phyloP scores from a whole-genome alignment of 352 stramenopile genomes.

The Globisporangium iwayamae region DNA sequence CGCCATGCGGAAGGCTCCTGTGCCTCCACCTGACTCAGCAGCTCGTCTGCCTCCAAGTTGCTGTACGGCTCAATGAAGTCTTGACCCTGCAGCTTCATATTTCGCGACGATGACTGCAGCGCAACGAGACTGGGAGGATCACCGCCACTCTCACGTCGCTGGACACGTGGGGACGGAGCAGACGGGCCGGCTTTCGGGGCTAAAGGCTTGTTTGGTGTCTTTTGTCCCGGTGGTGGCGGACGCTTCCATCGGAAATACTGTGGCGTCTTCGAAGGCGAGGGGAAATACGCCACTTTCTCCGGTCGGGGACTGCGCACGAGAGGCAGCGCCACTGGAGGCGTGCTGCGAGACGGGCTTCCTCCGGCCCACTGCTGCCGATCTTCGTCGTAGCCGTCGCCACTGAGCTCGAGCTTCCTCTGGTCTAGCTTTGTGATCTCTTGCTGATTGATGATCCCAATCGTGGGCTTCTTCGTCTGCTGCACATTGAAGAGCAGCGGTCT shows the following conservation, averaged over 20 bases:
- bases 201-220: conserved; percentile 10
- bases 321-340: conserved; percentile 40
- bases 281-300: conserved; percentile 34
- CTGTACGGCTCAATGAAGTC: neutral
- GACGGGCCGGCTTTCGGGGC: neutral
- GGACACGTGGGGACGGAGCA: conserved; percentile 13
- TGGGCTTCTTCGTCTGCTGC: conserved; percentile 29
- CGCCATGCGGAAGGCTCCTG: conserved; percentile 6
- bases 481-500: conserved; percentile 57
- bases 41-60: neutral
- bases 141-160: conserved; percentile 10
- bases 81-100: conserved; percentile 3
- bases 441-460: conserved; percentile 48
- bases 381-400: conserved; percentile 17
- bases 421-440: conserved; percentile 40
- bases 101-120: conserved; percentile 6
- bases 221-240: conserved; percentile 12
- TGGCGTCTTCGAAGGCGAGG: conserved; percentile 42
- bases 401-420: conserved; percentile 13
- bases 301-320: conserved; percentile 39
- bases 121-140: conserved; percentile 8
- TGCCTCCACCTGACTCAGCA: neutral
- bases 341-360: conserved; percentile 8
- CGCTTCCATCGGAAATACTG: conserved; percentile 69
- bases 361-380: neutral